Percentiles rank a stretch among this genome's conserved stretches.
These are phyloP conservation scores for Cynara cardunculus DNA, from an alignment of 129 eudicot genomes.

Conservation along the genomic window DNA sequence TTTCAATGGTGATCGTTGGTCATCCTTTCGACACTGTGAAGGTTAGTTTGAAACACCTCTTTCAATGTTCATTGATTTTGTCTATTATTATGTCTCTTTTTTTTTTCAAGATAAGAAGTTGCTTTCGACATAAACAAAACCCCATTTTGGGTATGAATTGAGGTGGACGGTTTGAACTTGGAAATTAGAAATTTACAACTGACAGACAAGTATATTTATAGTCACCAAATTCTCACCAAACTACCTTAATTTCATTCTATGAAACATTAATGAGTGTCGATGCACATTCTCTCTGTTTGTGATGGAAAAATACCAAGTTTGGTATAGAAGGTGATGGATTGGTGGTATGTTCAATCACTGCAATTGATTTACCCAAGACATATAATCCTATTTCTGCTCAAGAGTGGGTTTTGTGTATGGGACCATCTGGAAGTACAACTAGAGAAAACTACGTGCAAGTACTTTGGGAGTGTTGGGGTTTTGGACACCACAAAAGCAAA, in stretches of 20 bases:
- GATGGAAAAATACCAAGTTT: background rate
- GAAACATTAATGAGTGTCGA: background rate
- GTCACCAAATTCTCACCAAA: background rate
- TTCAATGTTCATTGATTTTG: background rate
- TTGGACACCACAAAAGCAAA: no score
- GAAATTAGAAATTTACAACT: background rate
- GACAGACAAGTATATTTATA: background rate
- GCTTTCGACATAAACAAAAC: background rate
- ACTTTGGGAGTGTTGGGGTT: no score
- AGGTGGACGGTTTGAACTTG: background rate
- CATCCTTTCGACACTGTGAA: conserved; percentile 98
- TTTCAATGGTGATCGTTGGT: conserved; percentile 81
- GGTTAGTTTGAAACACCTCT: conserved; percentile 33
- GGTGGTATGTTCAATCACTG: background rate
- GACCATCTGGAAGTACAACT: background rate
- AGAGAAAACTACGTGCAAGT: background rate
- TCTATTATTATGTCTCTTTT: background rate
- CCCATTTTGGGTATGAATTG: background rate
- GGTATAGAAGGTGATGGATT: background rate
- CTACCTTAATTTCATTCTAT: background rate
- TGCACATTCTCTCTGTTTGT: background rate
- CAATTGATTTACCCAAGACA: background rate
- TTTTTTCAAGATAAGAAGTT: background rate
- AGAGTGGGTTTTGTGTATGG: background rate
- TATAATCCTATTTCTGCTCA: background rate